phyloP scores from a whole-genome alignment of 2,329 filamentous ascomycete species.

The Nemania diffusa region DNA sequence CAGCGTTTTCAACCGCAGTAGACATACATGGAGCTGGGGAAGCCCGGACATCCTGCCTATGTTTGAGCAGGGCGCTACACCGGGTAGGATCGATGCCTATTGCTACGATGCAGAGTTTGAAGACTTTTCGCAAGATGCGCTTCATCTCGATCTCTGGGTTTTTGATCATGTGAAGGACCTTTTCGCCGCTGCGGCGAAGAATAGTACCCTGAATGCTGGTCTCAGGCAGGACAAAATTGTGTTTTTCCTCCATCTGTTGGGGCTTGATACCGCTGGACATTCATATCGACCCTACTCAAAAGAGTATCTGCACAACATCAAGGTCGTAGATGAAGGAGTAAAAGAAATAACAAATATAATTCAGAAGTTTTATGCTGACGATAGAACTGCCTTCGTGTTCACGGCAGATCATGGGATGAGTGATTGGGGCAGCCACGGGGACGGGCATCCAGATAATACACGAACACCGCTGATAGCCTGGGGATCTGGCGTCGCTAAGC shows the following conservation, averaged over 20 bases:
- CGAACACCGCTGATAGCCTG: constrained; percentile 91
- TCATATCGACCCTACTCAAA: constrained; percentile 88
- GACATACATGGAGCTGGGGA: constrained; percentile 99
- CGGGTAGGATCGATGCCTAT: constrained; percentile 86
- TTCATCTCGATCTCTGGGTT: constrained; percentile 89
- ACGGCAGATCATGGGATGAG: constrained; percentile 99
- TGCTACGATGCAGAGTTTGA: constrained; percentile 86
- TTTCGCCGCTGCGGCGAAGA: constrained; percentile 81
- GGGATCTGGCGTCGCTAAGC: constrained; percentile 89
- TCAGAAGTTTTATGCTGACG: constrained; percentile 84
- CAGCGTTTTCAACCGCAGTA: constrained; percentile 96
- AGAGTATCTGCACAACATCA: constrained; percentile 94
- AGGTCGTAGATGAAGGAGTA: constrained; percentile 91
- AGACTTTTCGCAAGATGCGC: constrained; percentile 87
- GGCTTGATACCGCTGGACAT: constrained; percentile 91
- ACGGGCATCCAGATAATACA: constrained; percentile 97
- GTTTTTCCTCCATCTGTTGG: constrained; percentile 94
- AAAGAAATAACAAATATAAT: constrained; percentile 83
- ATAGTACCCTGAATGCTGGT: constrained; percentile 76
- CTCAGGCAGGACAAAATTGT: constrained; percentile 87
- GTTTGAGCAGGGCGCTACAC: constrained; percentile 93
- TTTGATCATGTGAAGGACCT: constrained; percentile 92
- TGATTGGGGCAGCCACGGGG: constrained; percentile 98
- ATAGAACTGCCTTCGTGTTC: constrained; percentile 92
- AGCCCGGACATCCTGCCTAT: constrained; percentile 97